Evolutionary conservation across 1,284 basidiomycete genomes (phyloP).

Genomic region (Mycena sp.): DNA sequence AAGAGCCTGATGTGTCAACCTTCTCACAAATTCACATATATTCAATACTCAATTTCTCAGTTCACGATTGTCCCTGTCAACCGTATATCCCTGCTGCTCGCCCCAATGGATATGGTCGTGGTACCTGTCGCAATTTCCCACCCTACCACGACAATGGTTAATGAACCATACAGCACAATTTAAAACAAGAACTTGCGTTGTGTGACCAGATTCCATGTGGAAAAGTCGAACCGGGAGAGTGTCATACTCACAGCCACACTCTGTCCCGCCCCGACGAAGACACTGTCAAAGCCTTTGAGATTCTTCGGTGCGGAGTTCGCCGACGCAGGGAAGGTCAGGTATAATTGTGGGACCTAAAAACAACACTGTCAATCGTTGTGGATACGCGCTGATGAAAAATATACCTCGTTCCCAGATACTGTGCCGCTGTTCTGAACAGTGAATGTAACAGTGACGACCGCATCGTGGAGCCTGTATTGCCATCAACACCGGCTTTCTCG

Average conservation of each 20-base stretch:
- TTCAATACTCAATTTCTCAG: too few species aligned
- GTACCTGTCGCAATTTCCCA: slow-evolving; percentile 57
- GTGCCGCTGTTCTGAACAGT: slow-evolving; percentile 56
- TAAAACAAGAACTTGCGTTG: slow-evolving; percentile 39
- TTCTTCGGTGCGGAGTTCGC: slow-evolving; percentile 54
- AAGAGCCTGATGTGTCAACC: too few species aligned
- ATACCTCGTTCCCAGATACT: slow-evolving; percentile 58
- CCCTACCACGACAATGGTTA: slow-evolving; percentile 19
- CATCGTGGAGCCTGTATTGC: slow-evolving; percentile 51
- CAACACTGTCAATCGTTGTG: too few species aligned
- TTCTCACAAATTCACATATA: too few species aligned
- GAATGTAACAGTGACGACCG: slow-evolving; percentile 56
- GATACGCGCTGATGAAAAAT: too few species aligned
- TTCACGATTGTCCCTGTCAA: slow-evolving; percentile 43
- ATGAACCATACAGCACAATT: not conserved
- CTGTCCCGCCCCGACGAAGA: slow-evolving; percentile 53
- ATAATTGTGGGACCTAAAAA: slow-evolving; percentile 67
- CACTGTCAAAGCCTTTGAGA: slow-evolving; percentile 60
- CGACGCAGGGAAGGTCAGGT: slow-evolving; percentile 53
- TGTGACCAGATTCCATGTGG: slow-evolving; percentile 52
- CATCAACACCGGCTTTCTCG: not conserved
- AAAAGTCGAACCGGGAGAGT: slow-evolving; percentile 42
- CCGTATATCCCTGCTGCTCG: slow-evolving; percentile 57
- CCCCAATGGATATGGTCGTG: slow-evolving; percentile 54
- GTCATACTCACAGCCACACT: slow-evolving; percentile 51